Evolutionary conservation across 2,329 filamentous ascomycete genomes (phyloP).

Genomic region (Periconia digitata): DNA sequence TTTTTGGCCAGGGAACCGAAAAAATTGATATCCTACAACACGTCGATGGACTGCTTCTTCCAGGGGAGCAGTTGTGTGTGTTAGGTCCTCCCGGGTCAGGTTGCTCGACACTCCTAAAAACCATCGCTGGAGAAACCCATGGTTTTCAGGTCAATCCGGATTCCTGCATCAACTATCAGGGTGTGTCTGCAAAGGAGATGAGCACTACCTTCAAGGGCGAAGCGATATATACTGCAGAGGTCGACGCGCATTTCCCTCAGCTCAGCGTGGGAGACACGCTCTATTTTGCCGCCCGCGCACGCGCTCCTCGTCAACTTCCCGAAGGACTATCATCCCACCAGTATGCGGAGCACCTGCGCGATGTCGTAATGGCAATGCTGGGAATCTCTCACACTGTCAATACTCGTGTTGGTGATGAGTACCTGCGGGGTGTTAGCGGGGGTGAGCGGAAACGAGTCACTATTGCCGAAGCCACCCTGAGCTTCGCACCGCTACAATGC

Average conservation of each 20-base stretch:
- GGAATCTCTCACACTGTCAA: slow-evolving; percentile 73
- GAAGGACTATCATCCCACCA: slow-evolving; percentile 55
- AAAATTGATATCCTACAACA: slow-evolving; percentile 67
- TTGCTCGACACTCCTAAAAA: slow-evolving; percentile 81
- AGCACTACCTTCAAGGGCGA: slow-evolving; percentile 75
- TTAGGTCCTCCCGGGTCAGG: slow-evolving; percentile 67
- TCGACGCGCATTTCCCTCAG: slow-evolving; percentile 77
- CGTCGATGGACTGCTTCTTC: slow-evolving; percentile 67
- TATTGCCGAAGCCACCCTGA: slow-evolving; percentile 53
- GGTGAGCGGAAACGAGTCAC: slow-evolving; percentile 59
- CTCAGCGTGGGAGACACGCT: slow-evolving; percentile 76
- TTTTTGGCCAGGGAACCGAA: slow-evolving; percentile 49
- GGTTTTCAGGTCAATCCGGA: slow-evolving; percentile 71
- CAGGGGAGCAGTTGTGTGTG: slow-evolving; percentile 73
- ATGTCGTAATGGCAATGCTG: slow-evolving; percentile 70
- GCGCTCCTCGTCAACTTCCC: slow-evolving; percentile 62
- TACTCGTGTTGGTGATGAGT: slow-evolving; percentile 73
- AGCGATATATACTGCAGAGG: slow-evolving; percentile 81
- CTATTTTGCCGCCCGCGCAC: slow-evolving; percentile 65
- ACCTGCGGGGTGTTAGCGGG: slow-evolving; percentile 68
- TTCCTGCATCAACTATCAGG: slow-evolving; percentile 80
- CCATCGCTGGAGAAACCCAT: slow-evolving; percentile 77
- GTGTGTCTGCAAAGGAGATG: slow-evolving; percentile 70
- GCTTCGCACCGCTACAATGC: slow-evolving; percentile 63
- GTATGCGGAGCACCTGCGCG: slow-evolving; percentile 60